A percentile compares a stretch with the other conserved stretches of the same genome.
Conservation (phyloP, 495 filamentous ascomycete species). For the Aspergillus wentii region DNA sequence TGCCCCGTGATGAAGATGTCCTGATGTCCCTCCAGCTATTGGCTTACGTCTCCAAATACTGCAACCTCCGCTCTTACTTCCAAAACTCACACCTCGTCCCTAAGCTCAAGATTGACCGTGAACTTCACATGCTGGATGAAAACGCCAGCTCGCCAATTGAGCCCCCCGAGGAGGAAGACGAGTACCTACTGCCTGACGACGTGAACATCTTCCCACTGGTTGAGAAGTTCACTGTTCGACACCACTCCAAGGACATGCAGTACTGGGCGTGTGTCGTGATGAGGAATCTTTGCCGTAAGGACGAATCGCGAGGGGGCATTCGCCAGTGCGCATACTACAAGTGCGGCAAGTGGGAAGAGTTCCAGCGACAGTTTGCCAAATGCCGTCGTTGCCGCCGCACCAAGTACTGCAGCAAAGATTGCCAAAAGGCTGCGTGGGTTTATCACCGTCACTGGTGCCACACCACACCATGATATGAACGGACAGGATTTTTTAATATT, state of each 20-base stretch:
- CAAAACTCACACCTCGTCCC: conserved; percentile 92
- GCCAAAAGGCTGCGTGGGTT: conserved; percentile 97
- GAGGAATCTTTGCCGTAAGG: conserved; percentile 97
- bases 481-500: conserved; percentile 30
- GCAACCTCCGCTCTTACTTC: conserved; percentile 91
- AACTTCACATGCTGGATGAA: conserved; percentile 73
- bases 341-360: conserved; percentile 97
- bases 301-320: conserved; percentile 89
- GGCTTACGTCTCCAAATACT: conserved; percentile 98
- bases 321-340: conserved; percentile 96
- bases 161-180: conserved; percentile 66
- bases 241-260: conserved; percentile 94
- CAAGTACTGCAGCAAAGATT: conserved; percentile 99
- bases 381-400: conserved; percentile 93
- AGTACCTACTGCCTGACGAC: conserved; percentile 88
- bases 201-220: conserved; percentile 98
- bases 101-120: conserved; percentile 80
- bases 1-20: conserved; percentile 95
- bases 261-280: conserved; percentile 99
- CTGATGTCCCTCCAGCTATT: conserved; percentile 97
- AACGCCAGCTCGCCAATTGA: conserved; percentile 50
- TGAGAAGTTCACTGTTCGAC: conserved; percentile 94
- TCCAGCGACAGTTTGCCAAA: conserved; percentile 92
- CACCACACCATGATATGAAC: conserved; percentile 56
- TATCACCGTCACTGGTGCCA: conserved; percentile 96